Evolutionary conservation across 805 yeast genomes (phyloP), one percentile per base, ranked within the genome.

Genomic region (Saccharomycopsis amapae): DNA sequence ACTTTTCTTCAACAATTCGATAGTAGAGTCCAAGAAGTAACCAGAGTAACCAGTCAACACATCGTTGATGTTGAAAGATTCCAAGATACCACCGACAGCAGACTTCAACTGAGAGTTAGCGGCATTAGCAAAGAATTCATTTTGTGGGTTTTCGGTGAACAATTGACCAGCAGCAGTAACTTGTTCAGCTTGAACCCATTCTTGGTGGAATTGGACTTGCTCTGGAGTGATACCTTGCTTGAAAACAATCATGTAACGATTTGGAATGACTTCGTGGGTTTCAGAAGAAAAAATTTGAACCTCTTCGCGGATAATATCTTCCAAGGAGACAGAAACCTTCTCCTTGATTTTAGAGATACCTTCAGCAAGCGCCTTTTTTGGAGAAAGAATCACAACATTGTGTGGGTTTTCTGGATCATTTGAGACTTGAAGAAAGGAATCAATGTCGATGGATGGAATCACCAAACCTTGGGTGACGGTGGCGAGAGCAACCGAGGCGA

Each of bases 161-260:
- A 69, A 58, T 2, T 58, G 52, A 38, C 69, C 66, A 34, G 72
- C 64, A 34, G 66, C 60, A 45, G 66, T 65, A 39, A 66, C 57
- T 65, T 76, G 88, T 46, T 70, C 66, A 46, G 72, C 69, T 25
- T 72, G 65, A 51, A 85, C 75, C 79, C 83, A 73, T 58, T 76
- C 74, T 59, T 73, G 72, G 69, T 89, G 96, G 71, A 77, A 73
- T 34, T 69, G 67, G 26, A 75, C 67, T 49, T 75, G 76, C 31
- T 76, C 76, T 22, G 72, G 63, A 19, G 73, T 58, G 28, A 79
- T 69, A 44, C 69, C 76, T 45, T 77, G 75, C 69, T 87, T 88
- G 69, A 90, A 79, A 42, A 89, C 88, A 55, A 93, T 69, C 53
- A 93, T 89, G 70, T 87, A 93, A 58, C 81, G 80, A 68, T 83